Base-by-base conservation (phyloP, 1,284 basidiomycete genomes). In the Cystobasidium slooffiae region DNA sequence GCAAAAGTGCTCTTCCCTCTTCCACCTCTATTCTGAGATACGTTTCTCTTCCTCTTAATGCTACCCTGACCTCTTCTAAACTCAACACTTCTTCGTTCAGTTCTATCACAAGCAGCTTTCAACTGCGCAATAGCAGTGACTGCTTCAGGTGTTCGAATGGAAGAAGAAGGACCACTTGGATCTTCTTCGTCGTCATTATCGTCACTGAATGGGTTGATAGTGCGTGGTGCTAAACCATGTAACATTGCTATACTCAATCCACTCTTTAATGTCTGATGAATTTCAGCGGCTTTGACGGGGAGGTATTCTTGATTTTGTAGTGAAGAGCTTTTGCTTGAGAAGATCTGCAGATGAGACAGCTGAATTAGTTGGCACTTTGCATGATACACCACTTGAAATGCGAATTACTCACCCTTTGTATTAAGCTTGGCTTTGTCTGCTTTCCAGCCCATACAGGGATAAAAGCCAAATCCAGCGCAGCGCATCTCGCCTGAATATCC, bases 51-150 rank as follows among this genome's bases (percentile, higher is more conserved):
- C 24, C 49, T 24, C 20, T 66, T 66, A 12, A 66, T 46, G n/a
- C 64, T 51, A 37, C 64, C 64, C 18, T 47, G 41, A 66, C 64
- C 49, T 22, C 64, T 39, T 39, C 64, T 66, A 44, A 66, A 66
- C 41, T 66, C 64, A 3, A 66, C 64, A 53, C 64, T 66, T 53
- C 64, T n/a, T 18, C 64, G 43, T 37, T 66, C 51, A 39, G 20
- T 52, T 66, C 64, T 66, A 66, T 66, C 64, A 47, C 64, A 66
- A 31, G 64, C 64, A n/a, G 64, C 8, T 66, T 66, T 66, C 31
- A 66, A 16, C 37, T 55, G 37, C 22, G 51, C 46, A 24, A 66
- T 66, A 22, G 51, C 51, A 8, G 51, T 46, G 18, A 41, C 20
- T 43, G 64, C 64, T 53, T 66, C n/a, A 37, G 64, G 64, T 20